Evolutionary conservation across 441 rosid species (phyloP), one percentile per base, ranked within the genome.

Genomic region (Croton setiger): DNA sequence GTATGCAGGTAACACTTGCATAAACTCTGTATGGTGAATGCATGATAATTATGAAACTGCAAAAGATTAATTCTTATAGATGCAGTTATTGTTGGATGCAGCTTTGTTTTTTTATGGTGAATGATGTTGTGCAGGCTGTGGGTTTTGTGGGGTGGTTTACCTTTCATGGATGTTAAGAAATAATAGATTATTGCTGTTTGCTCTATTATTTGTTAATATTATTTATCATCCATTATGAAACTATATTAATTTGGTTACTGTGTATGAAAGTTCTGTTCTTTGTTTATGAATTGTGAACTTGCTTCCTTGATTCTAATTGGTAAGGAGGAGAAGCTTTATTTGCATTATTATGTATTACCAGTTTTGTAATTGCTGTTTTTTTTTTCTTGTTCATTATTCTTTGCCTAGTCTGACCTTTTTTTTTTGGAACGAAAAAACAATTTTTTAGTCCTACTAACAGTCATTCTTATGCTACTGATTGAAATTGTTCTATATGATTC

Each of bases 401-500:
- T 33, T 18, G 15, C 35, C 43, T 10, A 37, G 7, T 23, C 2
- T 2, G 2, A 27, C 31, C 2, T 27, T 27, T 27, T 27, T 27
- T 27, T 27, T 27, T 27, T 27, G 31, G 31, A n/a, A n/a, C n/a
- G 31, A 27, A 27, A 27, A 27, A 27, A 27, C 31, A 27, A 27
- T 27, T 27, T 27, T 27, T 27, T 27, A 27, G 8, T 72, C 45
- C 59, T 17, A 18, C 66, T 39, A 37, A 37, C 43, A 12, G 15
- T 70, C 45, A 53, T 20, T 68, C 48, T 54, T 33, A 6, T 20
- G 49, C 55, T 62, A 3, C 65, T 49, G 23, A 9, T 69, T 59
- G 47, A 66, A 55, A 23, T 11, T 37, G 56, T 27, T 56, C 20
- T 14, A 18, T 17, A 8, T 2, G 27, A 20, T 54, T n/a, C 17